Evolutionary conservation across 805 yeast species (phyloP), one percentile per base, ranked within the genome.

Genomic region (Nakazawaea sp.): DNA sequence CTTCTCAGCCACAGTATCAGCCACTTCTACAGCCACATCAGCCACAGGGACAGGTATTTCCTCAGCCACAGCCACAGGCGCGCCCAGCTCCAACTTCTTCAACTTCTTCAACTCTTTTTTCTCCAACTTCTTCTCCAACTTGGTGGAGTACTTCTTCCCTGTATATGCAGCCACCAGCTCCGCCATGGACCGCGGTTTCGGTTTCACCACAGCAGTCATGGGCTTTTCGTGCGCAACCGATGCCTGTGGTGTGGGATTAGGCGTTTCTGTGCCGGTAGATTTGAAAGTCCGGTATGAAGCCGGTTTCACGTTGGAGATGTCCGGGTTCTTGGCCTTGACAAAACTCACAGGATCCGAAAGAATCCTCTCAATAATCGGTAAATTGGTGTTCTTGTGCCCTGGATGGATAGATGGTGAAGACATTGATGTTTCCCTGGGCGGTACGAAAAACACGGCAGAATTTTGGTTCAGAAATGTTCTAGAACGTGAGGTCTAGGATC

Each of bases 281-380:
- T 45, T 68, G 57, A 53, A 72, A 51, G 52, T 44, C 23, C 43
- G 66, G 56, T 78, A 81, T 43, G 64, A 59, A 4, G 71, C 55
- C 1, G 77, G 80, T 49, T 55, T 66, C 33, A 61, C 50, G 15
- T 66, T 50, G 11, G 63, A 62, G 16, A 64, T 59, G 51, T 75
- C 82, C 5, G 77, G 72, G 37, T 59, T 60, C 44, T 67, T 72
- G 12, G 85, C 88, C 4, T 75, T 64, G 37, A 70, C 75, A 56
- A 85, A 86, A 20, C 64, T 65, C 35, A 81, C 53, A 8, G 87
- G 88, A 40, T 73, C 72, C 20, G 78, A 58, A 28, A 79, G 61
- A 38, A 80, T 66, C 48, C 82, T 64, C 48, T 78, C 84, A 42
- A 78, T 72, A 31, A 77, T 53, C n/a, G 85, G 84, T 34, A 72